Evolutionary conservation across 2,329 filamentous ascomycete species (phyloP), one percentile per base, ranked within the genome.

Genomic region (Neoascochyta sp.): DNA sequence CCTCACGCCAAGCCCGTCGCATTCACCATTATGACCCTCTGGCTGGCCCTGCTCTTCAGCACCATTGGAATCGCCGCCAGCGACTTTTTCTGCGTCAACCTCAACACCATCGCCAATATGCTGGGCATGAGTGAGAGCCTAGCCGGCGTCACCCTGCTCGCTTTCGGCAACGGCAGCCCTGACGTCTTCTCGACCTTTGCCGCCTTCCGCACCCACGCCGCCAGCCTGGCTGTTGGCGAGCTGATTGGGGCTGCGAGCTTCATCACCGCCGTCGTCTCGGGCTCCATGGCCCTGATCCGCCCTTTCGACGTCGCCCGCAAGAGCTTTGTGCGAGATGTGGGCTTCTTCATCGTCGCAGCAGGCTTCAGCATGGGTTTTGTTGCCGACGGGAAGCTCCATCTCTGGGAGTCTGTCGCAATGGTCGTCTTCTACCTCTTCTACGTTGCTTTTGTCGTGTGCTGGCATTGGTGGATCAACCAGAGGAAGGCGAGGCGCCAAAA

Each of bases 101-200:
- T 98, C 18, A 92, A 86, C 63, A 96, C 92, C 9, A 92, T 98
- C 50, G 82, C 92, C 13, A 82, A 75, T 34, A 79, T 95, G 29
- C 73, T 96, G 16, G 89, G 90, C 12, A 82, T 98, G 70, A 95
- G 89, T 62, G 89, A 98, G 68, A 96, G 87, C 61, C 75, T 98
- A 64, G 88, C 92, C 0, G 92, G 92, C 19, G 93, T 98, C 16
- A 98, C 92, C 0, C 94, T 98, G 53, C 69, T 98, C 29, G 92
- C 92, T 7, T 93, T 98, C 64, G 92, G 92, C 44, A 98, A 98
- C 69, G 92, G 92, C 29, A 96, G 90, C 40, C 92, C 92, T 2
- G 92, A 98, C 64, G 89, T 98, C 24, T 98, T 98, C 64, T 95
- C 89, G 45, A 98, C 92, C 2, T 96, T 98, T 66, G 92, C 92